Base-by-base conservation (phyloP, 257 asterid species). In the Rehmannia glutinosa region DNA sequence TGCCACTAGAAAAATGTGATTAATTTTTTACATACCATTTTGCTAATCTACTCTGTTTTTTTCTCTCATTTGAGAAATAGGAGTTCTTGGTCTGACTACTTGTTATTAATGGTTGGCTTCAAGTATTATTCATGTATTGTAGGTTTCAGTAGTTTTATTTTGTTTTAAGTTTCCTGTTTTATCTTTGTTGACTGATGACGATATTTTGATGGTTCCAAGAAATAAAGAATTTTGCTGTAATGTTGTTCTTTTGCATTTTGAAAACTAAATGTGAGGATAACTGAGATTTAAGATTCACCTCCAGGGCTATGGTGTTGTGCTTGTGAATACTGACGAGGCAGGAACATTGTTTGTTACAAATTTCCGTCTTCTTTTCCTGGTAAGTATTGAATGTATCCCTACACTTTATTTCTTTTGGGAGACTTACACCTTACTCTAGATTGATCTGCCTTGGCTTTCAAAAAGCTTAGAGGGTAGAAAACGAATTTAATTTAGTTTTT, bases 311-410 rank as follows among this genome's bases (percentile, higher is more conserved):
- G 95, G 94, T 17, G 96, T 88, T 73, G 98, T 93, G 81, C 98
- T 93, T 78, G 96, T 90, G 82, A 93, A 93, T 80, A 90, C 75
- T 62, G 96, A 88, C 39, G 92, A 86, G 74, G 98, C 98, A 36
- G 98, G 98, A 69, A 88, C 94, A 24, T 74, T 93, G 81, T 93
- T 80, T 27, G 86, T 93, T 36, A 93, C 98, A 51, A 93, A 93
- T 77, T 93, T 78, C 70, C 98, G 98, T 66, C 95, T 93, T 73
- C 94, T 93, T 73, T 92, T 93, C 82, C 81, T 93, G 96, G 98
- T 87, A 58, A 68, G 70, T 5, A 74, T 58, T 55, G n/a, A 28
- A 39, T 52, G 16, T 62, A 25, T 6, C 2, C 45, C 6, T 62
- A 19, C 46, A 23, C n/a, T 42, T 20, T 51, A 25, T 64, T 57